These are phyloP conservation scores for Camellia lanceoleosa DNA, from an alignment of 148 eudicot species.

Conservation along the genomic window DNA sequence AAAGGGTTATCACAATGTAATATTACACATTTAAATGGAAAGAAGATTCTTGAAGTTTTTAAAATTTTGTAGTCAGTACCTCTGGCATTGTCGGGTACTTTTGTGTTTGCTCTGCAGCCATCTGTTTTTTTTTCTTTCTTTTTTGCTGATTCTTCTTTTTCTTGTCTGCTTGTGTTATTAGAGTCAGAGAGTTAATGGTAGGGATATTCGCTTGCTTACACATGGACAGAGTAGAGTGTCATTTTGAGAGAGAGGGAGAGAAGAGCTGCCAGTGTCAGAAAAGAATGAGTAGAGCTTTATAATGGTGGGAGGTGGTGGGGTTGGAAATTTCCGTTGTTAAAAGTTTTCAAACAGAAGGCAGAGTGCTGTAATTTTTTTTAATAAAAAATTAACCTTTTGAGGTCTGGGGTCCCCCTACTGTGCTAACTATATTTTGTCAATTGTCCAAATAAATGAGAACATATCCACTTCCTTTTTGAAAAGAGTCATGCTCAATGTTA, in stretches of 20 bases:
- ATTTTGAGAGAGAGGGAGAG: slow-evolving; percentile 14
- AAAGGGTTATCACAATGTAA: slow-evolving; percentile 10
- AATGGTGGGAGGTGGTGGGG: slow-evolving; percentile 37
- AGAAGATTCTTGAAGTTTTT: slow-evolving; percentile 3
- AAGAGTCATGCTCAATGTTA: slow-evolving; percentile 23
- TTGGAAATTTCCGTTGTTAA: background rate
- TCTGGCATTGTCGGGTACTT: slow-evolving; percentile 45
- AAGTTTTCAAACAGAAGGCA: background rate
- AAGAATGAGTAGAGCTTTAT: slow-evolving; percentile 40
- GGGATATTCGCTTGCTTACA: slow-evolving; percentile 11
- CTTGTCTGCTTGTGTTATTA: slow-evolving; percentile 16
- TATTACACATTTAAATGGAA: background rate
- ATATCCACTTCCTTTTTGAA: slow-evolving; percentile 25
- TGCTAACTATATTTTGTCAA: slow-evolving; percentile 15
- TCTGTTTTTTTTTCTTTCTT: slow-evolving; percentile 22
- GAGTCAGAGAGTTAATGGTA: slow-evolving; percentile 6
- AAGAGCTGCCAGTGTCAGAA: slow-evolving; percentile 22
- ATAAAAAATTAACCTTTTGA: slow-evolving; percentile 4
- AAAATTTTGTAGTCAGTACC: slow-evolving; percentile 39
- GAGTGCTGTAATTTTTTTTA: slow-evolving; percentile 14
- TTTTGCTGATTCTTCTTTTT: slow-evolving; percentile 18
- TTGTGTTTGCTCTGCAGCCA: slow-evolving; percentile 36
- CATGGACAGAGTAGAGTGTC: background rate
- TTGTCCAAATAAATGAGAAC: slow-evolving; percentile 31
- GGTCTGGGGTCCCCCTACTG: slow-evolving; percentile 5